These are phyloP conservation scores for Alliaria petiolata DNA, from an alignment of 345 rosid species.

Conservation along the genomic window DNA sequence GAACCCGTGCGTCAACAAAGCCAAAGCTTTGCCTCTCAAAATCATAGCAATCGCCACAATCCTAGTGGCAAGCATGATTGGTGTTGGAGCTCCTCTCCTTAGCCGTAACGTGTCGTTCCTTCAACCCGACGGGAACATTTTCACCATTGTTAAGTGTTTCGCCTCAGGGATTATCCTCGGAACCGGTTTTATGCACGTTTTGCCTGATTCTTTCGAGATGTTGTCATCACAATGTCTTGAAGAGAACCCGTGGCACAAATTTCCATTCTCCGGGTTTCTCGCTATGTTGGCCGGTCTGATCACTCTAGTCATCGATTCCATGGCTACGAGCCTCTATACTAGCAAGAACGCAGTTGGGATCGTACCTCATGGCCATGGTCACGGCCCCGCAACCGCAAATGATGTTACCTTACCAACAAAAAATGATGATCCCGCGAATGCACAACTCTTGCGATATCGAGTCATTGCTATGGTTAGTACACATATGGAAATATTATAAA, in stretches of 20 bases:
- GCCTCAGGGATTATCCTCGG: constrained; percentile 80
- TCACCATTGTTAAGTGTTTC: constrained; percentile 58
- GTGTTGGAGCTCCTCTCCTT: constrained; percentile 57
- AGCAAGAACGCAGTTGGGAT: constrained; percentile 31
- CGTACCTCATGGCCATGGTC: constrained; percentile 35
- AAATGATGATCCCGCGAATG: constrained; percentile 9
- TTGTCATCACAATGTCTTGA: constrained; percentile 54
- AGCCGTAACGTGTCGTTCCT: constrained; percentile 54
- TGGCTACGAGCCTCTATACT: constrained; percentile 51
- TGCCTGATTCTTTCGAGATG: constrained; percentile 82
- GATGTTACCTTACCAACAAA: constrained; percentile 16
- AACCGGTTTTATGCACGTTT: constrained; percentile 84
- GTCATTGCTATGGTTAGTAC: constrained; percentile 64
- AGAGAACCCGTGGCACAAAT: constrained; percentile 78
- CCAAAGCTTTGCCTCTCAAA: constrained; percentile 49
- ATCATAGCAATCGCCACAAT: constrained; percentile 50
- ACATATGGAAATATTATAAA: neutral
- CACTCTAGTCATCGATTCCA: constrained; percentile 62
- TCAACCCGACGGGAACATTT: constrained; percentile 47
- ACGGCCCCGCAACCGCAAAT: constrained; percentile 3
- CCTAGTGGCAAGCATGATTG: constrained; percentile 55
- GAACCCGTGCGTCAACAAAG: constrained; percentile 45
- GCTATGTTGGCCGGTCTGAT: constrained; percentile 71
- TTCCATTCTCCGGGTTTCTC: constrained; percentile 72
- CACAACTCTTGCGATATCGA: constrained; percentile 51